Conservation (phyloP, 2,329 filamentous ascomycete species). For the Drechslerella stenobrocha region DNA sequence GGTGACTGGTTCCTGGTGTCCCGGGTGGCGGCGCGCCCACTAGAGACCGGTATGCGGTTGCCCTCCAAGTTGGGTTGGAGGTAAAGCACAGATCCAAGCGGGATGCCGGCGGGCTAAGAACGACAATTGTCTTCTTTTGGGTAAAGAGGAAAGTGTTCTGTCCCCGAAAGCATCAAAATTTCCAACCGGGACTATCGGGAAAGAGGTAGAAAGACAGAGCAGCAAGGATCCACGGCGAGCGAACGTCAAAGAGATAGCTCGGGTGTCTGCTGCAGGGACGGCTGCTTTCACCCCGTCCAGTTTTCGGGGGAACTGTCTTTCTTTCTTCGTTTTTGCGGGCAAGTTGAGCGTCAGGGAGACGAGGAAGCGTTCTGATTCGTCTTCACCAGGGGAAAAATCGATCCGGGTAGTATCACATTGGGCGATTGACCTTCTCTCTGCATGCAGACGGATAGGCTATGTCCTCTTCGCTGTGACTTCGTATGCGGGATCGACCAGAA, state of each 20-base stretch:
- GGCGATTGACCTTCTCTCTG: slow-evolving; percentile 37
- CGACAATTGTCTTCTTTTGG: slow-evolving; percentile 46
- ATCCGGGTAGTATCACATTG: slow-evolving; percentile 40
- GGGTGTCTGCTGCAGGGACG: slow-evolving; percentile 22
- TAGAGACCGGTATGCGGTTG: slow-evolving; percentile 30
- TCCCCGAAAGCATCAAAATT: slow-evolving; percentile 47
- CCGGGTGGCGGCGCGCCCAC: slow-evolving; percentile 32
- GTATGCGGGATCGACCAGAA: slow-evolving; percentile 37
- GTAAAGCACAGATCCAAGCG: slow-evolving; percentile 41
- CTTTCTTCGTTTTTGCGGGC: slow-evolving; percentile 18
- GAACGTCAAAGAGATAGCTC: slow-evolving; percentile 26
- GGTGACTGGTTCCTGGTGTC: slow-evolving; percentile 34
- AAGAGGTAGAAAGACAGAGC: slow-evolving; percentile 15
- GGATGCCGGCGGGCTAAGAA: slow-evolving; percentile 38
- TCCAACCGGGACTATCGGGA: slow-evolving; percentile 23
- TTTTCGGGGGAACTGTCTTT: slow-evolving; percentile 1
- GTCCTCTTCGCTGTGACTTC: slow-evolving; percentile 36
- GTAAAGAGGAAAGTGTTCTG: slow-evolving; percentile 32
- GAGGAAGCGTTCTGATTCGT: slow-evolving; percentile 41
- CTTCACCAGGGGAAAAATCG: slow-evolving; percentile 31
- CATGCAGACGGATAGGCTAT: slow-evolving; percentile 43
- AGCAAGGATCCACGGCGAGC: slow-evolving; percentile 24
- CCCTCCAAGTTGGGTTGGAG: slow-evolving; percentile 31
- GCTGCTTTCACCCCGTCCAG: slow-evolving; percentile 23
- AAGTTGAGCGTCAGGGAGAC: slow-evolving; percentile 14